Evolutionary conservation across 768 basidiomycete species (phyloP).

Genomic region (Leucosporidium creatinivorum): DNA sequence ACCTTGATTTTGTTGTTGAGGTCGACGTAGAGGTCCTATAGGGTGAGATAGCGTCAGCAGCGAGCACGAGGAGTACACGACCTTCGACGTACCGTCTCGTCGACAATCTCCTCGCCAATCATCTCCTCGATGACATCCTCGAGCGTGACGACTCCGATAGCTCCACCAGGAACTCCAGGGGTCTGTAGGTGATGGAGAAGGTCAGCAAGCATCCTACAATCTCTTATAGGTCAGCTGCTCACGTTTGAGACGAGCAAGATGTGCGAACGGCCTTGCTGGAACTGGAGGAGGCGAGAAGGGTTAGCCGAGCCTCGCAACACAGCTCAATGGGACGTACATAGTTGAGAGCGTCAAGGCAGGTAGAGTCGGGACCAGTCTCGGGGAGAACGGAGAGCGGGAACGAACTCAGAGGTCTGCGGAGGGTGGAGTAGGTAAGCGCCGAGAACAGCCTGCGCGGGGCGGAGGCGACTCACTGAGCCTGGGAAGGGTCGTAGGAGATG

Average conservation of each 20-base stretch:
- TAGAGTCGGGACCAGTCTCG: slow-evolving; percentile 78
- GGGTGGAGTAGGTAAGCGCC: too few species aligned
- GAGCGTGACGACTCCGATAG: slow-evolving; percentile 81
- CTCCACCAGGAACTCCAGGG: slow-evolving; percentile 75
- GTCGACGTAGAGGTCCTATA: slow-evolving; percentile 34
- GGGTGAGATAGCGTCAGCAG: background rate
- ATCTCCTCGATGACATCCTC: slow-evolving; percentile 59
- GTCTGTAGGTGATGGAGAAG: slow-evolving; percentile 36
- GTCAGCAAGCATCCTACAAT: too few species aligned
- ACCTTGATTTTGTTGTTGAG: slow-evolving; percentile 36
- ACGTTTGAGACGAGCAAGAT: slow-evolving; percentile 70
- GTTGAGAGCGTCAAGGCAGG: slow-evolving; percentile 89
- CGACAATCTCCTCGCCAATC: slow-evolving; percentile 57
- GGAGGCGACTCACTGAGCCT: slow-evolving; percentile 44
- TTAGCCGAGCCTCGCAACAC: background rate
- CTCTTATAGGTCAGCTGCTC: background rate
- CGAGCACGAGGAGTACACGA: background rate
- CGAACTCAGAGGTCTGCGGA: slow-evolving; percentile 56
- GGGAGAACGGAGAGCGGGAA: slow-evolving; percentile 78
- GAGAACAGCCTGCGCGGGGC: too few species aligned
- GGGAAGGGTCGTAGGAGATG: slow-evolving; percentile 78
- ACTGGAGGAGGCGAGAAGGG: background rate
- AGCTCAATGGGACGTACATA: slow-evolving; percentile 53
- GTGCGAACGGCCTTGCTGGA: slow-evolving; percentile 88
- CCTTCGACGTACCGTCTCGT: slow-evolving; percentile 32